Evolutionary conservation across 208 protist genomes (phyloP), one percentile per base, ranked within the genome.

Genomic region (Wallacemonas sp.): DNA sequence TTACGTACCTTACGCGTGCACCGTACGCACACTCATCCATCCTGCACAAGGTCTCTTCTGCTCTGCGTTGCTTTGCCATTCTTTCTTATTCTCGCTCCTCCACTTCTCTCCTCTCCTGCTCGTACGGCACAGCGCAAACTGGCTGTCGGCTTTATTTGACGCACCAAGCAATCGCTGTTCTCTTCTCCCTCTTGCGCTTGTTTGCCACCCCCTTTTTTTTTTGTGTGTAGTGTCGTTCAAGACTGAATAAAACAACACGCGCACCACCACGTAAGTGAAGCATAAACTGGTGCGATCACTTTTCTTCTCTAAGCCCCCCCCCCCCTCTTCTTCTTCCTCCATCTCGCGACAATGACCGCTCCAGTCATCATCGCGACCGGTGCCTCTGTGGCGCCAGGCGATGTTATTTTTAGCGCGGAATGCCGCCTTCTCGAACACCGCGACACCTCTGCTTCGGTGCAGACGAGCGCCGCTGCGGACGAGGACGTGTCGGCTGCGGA

Each of bases 361-460:
- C 50, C 76, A 0, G 64, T 78, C 29, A 20, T 86, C 5, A 26
- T 63, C 1, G 41, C 73, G 48, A 86, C 80, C 2, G 76, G 72
- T 22, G 26, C 72, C 5, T 46, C 63, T 18, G 81, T 88, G 0
- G 61, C 63, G 7, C 86, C 86, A 1, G 86, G 86, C 3, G 86
- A 89, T 39, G 48, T 80, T 44, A 26, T 92, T 11, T 89, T 77
- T 68, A 42, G 71, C 38, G 57, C 65, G 20, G 67, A 52, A 0
- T 38, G n/a, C 31, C 67, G 36, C 8, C 3, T 52, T 18, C 23
- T 25, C 22, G 28, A 11, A 2, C 16, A 26, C 29, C 28, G 45
- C 33, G 39, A 32, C 33, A 26, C 26, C 38, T 39, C 33, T 31
- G 26, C 31, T 29, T 26, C 48, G 14, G 59, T 11, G 10, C 59